These are phyloP conservation scores for Castanospermum australe DNA, from an alignment of 306 rosid species.

Conservation along the genomic window DNA sequence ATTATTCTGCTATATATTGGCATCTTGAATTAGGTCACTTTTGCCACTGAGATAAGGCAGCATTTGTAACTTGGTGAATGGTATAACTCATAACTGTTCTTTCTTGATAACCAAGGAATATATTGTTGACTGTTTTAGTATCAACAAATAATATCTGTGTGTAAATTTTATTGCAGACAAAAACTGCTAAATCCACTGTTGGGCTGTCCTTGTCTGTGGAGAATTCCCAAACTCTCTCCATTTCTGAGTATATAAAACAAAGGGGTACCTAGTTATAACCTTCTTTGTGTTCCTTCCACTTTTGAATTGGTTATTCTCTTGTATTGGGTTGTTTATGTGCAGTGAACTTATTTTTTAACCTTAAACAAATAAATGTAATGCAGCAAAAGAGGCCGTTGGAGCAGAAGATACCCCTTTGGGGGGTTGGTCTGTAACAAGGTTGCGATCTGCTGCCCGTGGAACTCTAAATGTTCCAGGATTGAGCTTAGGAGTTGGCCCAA, in stretches of 20 bases:
- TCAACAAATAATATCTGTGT: conserved; percentile 20
- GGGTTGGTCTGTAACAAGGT: conserved; percentile 94
- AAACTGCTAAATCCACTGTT: conserved; percentile 88
- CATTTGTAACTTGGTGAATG: background rate
- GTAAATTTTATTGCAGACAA: conserved; percentile 60
- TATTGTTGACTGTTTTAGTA: background rate
- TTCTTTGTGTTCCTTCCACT: conserved; percentile 9
- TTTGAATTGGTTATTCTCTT: background rate
- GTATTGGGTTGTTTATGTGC: conserved; percentile 1
- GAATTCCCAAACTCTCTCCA: conserved; percentile 69
- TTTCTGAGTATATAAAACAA: conserved; percentile 73
- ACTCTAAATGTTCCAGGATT: conserved; percentile 89
- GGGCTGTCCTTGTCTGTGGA: conserved; percentile 86
- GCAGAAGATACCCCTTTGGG: conserved; percentile 98
- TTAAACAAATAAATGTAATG: conserved; percentile 25
- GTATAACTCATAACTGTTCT: conserved; percentile 18
- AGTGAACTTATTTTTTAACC: conserved; percentile 12
- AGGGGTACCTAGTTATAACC: conserved; percentile 62
- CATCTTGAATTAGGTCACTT: conserved; percentile 22
- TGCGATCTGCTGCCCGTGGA: conserved; percentile 97
- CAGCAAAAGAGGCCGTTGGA: conserved; percentile 98
- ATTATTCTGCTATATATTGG: background rate
- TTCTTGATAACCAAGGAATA: background rate
- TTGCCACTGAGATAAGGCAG: conserved; percentile 24
- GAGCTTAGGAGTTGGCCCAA: conserved; percentile 93